Percentiles rank a stretch among this genome's conserved stretches.
Evolutionary conservation across 208 protist genomes (phyloP).

Genomic region (Leishmania tropica): DNA sequence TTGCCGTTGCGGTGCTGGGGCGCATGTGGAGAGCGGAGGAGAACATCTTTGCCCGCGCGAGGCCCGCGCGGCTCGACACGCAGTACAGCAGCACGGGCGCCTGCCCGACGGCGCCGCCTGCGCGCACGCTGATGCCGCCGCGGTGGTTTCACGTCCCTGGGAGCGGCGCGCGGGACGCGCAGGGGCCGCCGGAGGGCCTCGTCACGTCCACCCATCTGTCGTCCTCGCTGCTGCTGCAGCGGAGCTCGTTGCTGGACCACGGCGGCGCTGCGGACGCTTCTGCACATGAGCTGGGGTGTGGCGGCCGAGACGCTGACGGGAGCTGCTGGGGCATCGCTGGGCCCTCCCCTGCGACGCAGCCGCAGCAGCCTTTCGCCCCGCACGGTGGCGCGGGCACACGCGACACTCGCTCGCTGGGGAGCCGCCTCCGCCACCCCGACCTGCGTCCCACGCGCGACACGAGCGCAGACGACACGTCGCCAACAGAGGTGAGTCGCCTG

Average conservation of each 20-base stretch:
- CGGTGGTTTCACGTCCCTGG: slow-evolving; percentile 31
- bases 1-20: neutral
- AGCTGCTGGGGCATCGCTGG: neutral
- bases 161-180: neutral
- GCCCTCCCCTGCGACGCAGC: neutral
- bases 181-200: slow-evolving; percentile 3
- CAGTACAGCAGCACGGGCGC: slow-evolving; percentile 15
- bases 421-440: neutral
- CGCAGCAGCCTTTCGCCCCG: neutral
- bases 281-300: neutral
- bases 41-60: slow-evolving; percentile 23
- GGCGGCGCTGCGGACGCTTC: neutral
- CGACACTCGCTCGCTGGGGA: neutral
- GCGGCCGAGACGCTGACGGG: neutral
- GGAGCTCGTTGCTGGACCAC: neutral
- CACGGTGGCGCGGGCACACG: neutral
- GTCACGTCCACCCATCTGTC: neutral
- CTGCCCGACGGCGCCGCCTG: neutral
- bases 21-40: slow-evolving; percentile 26
- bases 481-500: slow-evolving; percentile 32
- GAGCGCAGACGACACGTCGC: neutral
- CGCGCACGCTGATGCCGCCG: neutral
- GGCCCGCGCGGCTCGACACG: slow-evolving; percentile 19
- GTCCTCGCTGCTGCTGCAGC: neutral
- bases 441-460: neutral